These are phyloP conservation scores for Mrakiaceae sp. DNA, from an alignment of 1,284 basidiomycete genomes.

Conservation along the genomic window DNA sequence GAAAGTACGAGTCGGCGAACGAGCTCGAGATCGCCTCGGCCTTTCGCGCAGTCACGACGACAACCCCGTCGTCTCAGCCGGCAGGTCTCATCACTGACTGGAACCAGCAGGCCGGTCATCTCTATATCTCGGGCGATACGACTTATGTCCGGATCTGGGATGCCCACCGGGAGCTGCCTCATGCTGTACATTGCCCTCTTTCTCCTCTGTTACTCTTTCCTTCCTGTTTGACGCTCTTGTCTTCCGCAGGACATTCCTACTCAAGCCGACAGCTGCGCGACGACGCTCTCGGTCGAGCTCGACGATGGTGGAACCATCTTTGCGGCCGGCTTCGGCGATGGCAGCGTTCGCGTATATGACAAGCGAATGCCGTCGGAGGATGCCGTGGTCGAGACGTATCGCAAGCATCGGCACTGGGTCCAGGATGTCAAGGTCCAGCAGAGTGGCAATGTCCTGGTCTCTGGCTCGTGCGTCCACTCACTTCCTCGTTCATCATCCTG, in stretches of 20 bases:
- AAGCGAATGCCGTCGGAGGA: conserved; percentile 73
- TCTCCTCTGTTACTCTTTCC: background rate
- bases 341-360: conserved; percentile 82
- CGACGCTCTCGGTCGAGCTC: conserved; percentile 67
- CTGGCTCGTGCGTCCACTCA: conserved; percentile 56
- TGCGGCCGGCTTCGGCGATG: conserved; percentile 86
- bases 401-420: conserved; percentile 81
- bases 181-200: conserved; percentile 46
- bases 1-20: conserved; percentile 56
- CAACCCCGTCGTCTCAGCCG: conserved; percentile 49
- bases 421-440: conserved; percentile 83
- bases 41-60: conserved; percentile 78
- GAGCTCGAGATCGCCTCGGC: conserved; percentile 75
- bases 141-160: conserved; percentile 88
- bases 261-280: conserved; percentile 78
- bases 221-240: background rate
- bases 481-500: background rate
- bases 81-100: conserved; percentile 82
- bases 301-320: conserved; percentile 66
- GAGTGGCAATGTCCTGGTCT: conserved; percentile 58
- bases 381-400: conserved; percentile 69
- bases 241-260: conserved; percentile 65
- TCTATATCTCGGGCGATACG: conserved; percentile 85
- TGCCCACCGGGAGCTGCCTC: conserved; percentile 75
- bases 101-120: conserved; percentile 77